Evolutionary conservation across 306 rosid genomes (phyloP), one percentile per base, ranked within the genome.

Genomic region (Acacia melanoxylon): DNA sequence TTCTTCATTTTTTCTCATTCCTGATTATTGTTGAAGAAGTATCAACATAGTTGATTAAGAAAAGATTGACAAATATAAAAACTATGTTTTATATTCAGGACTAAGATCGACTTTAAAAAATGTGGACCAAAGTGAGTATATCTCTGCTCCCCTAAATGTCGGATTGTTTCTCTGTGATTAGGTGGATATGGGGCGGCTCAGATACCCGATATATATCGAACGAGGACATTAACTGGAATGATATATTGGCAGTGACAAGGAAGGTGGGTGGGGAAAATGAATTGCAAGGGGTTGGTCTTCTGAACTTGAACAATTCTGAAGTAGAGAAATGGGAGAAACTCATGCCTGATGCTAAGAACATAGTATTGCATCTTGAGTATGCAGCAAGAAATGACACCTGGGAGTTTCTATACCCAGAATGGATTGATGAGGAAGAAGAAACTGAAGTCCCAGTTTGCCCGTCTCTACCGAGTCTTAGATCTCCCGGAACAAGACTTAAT

Each of bases 351-450:
- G 88, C 90, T 24, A 44, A 85, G 44, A 87, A 90, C 66, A 82
- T 77, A 59, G 92, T 82, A 68, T 76, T 93, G 63, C 84, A 81
- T 24, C 42, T 95, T 51, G 90, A 92, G 68, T 69, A 89, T 79
- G 97, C 90, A 27, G 92, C 88, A 44, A 77, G 61, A 51, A 89
- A 91, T 61, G 83, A 92, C 68, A 93, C 97, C 22, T 95, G 99
- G 99, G 92, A 89, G 17, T 89, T 96, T 33, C 71, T 95, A 20
- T 95, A 89, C 74, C 99, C 97, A 0, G 99, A 95, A 90, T 95
- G 99, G 99, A 95, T 95, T 68, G 99, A 95, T 13, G 99, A 95
- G 81, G 97, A 92, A 87, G 99, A 95, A 51, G 98, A 91, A 79
- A 83, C 91, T 13, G 92, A 84, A 56, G 91, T 93, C 54, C 99